Percentiles rank a stretch among this genome's conserved stretches.
These are phyloP conservation scores for Phytophthora tentaculata DNA, from an alignment of 352 stramenopile species.

Conservation along the genomic window DNA sequence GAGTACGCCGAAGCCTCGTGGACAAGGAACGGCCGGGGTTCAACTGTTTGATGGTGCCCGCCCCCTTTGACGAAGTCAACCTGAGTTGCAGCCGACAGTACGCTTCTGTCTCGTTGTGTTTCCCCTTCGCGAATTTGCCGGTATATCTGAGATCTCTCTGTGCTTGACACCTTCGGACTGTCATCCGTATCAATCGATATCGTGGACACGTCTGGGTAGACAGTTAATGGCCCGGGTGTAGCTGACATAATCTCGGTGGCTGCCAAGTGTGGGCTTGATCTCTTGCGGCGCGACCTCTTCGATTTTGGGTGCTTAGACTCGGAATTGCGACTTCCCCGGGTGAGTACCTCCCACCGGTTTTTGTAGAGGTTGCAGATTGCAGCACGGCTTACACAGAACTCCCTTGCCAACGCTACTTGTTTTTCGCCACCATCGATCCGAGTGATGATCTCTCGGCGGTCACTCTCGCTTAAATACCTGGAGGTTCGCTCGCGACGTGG, in stretches of 20 bases:
- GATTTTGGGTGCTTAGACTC: conserved; percentile 30
- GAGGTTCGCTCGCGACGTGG: conserved; percentile 34
- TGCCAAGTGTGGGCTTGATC: conserved; percentile 8
- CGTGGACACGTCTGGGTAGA: conserved; percentile 30
- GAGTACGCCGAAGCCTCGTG: conserved; percentile 46
- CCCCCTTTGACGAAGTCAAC: neutral
- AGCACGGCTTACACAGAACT: conserved; percentile 55
- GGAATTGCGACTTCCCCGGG: conserved; percentile 35
- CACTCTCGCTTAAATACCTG: conserved; percentile 33
- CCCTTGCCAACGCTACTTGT: conserved; percentile 52
- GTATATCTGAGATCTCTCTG: no score
- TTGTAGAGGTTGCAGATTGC: conserved; percentile 70
- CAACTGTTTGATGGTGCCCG: neutral
- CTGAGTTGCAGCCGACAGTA: neutral
- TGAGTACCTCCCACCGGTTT: conserved; percentile 55
- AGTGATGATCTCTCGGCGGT: conserved; percentile 49
- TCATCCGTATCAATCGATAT: conserved; percentile 29
- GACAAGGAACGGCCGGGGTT: conserved; percentile 32
- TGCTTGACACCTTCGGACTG: conserved; percentile 1
- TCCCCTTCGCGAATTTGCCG: neutral
- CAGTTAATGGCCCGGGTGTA: conserved; percentile 11
- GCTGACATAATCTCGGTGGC: neutral
- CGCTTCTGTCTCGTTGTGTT: neutral
- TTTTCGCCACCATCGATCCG: conserved; percentile 56
- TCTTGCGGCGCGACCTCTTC: conserved; percentile 9